Evolutionary conservation across 352 stramenopile species (phyloP), one percentile per base, ranked within the genome.

Genomic region (Phytophthora ramorum): DNA sequence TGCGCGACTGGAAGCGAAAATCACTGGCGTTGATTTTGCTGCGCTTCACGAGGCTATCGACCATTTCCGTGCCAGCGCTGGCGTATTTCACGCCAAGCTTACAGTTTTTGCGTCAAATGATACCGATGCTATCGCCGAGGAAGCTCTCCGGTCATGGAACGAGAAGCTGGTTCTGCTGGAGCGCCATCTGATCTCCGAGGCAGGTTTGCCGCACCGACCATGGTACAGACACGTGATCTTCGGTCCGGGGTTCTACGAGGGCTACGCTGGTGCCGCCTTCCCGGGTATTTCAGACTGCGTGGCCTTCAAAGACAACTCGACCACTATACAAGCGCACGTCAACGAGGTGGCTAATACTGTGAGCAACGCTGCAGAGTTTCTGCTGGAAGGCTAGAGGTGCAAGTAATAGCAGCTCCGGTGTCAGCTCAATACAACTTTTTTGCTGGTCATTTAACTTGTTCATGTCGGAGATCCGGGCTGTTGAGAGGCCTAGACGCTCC

Each of bases 21-120:
- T 79, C 4, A 45, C 52, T 22, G 28, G 56, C 10, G 59, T 89
- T 2, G 57, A 78, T 22, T 83, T 77, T 14, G 44, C 52, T 1
- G 32, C 7, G 7, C 65, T 89, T 8, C 74, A 71, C 10, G 34
- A 67, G 1, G 63, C 78, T 1, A 83, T 87, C 24, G 43, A 64
- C 9, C 41, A 49, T 3, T 85, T 86, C 17, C 38, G 41, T 12
- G 20, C 6, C n/a, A 68, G 30, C 44, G 57, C 63, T 1, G 17
- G 24, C 13, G 8, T 13, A 1, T 75, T 75, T 32, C 62, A 71
- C 12, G 19, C 38, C 2, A 43, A 52, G 12, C 32, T 75, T 30
- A 17, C 26, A 13, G 28, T 20, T 19, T 72, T 71, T 41, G 47
- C 40, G 4, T 30, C 52, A 19, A 76, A 73, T 34, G 62, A 56